A percentile compares a stretch with the other conserved stretches of the same genome.
These are phyloP conservation scores for Lathyrus oleraceus DNA, from an alignment of 306 rosid genomes.

Conservation along the genomic window DNA sequence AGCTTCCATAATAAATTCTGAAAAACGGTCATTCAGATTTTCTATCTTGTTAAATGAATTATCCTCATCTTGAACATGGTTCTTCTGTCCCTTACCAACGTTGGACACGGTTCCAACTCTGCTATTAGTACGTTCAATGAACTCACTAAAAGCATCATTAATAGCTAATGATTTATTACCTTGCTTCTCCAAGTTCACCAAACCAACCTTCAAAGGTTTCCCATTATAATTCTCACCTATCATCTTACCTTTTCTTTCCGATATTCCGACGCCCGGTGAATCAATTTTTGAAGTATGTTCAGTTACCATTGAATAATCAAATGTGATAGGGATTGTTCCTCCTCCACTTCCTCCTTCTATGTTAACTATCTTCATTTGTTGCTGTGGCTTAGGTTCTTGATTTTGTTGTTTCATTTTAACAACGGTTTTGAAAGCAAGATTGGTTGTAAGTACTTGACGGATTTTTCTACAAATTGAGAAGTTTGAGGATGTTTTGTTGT, in stretches of 20 bases:
- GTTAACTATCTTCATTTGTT: slow-evolving; percentile 12
- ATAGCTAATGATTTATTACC: slow-evolving; percentile 33
- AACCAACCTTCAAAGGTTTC: slow-evolving; percentile 30
- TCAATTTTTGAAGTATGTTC: slow-evolving; percentile 3
- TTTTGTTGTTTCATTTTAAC: slow-evolving; percentile 23
- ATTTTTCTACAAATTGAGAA: slow-evolving; percentile 51
- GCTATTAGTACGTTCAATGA: slow-evolving; percentile 25
- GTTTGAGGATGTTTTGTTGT: slow-evolving; percentile 27
- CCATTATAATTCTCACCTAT: not conserved
- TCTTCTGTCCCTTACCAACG: slow-evolving; percentile 28
- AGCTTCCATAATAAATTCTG: slow-evolving; percentile 46
- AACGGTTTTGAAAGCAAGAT: slow-evolving; percentile 34
- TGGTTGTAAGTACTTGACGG: slow-evolving; percentile 39
- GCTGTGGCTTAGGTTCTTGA: slow-evolving; percentile 24
- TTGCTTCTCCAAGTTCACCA: slow-evolving; percentile 13
- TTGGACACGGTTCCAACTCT: slow-evolving; percentile 39
- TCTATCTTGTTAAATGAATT: slow-evolving; percentile 23
- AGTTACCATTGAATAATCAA: slow-evolving; percentile 33
- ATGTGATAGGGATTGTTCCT: slow-evolving; percentile 40
- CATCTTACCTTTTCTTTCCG: not conserved
- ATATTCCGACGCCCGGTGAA: slow-evolving; percentile 22
- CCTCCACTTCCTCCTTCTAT: not conserved
- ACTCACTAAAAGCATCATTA: slow-evolving; percentile 40
- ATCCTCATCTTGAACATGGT: slow-evolving; percentile 15
- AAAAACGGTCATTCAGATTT: slow-evolving; percentile 41